Conservation (phyloP, 306 rosid species). For the Trifolium dubium region DNA sequence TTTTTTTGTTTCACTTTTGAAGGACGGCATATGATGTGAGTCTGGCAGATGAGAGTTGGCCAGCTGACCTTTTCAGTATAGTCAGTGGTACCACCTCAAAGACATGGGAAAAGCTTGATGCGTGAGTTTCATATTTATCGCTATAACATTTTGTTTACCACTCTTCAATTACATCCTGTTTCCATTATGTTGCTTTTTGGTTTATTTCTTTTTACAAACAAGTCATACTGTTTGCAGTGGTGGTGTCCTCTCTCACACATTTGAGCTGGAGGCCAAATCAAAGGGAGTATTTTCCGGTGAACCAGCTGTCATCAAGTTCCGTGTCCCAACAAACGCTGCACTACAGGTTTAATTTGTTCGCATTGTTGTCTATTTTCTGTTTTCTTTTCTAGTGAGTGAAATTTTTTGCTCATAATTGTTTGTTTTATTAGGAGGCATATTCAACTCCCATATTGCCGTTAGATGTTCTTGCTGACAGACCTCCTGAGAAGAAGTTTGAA, state of each 20-base stretch:
- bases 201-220: conserved; percentile 13
- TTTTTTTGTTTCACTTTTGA: conserved; percentile 23
- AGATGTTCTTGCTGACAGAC: conserved; percentile 89
- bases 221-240: conserved; percentile 59
- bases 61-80: conserved; percentile 60
- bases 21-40: conserved; percentile 94
- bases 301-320: conserved; percentile 86
- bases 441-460: conserved; percentile 90
- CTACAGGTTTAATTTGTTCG: conserved; percentile 65
- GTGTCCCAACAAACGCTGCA: conserved; percentile 86
- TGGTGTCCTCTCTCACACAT: conserved; percentile 73
- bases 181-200: conserved; percentile 25
- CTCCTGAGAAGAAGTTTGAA: conserved; percentile 87
- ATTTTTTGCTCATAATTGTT: conserved; percentile 31
- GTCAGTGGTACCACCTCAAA: conserved; percentile 75
- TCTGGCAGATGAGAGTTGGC: conserved; percentile 83
- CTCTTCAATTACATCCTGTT: conserved; percentile 13
- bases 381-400: conserved; percentile 11
- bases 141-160: conserved; percentile 32
- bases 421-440: conserved; percentile 63
- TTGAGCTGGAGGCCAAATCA: conserved; percentile 84
- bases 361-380: conserved; percentile 10
- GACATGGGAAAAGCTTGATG: conserved; percentile 97
- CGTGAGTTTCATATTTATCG: conserved; percentile 59
- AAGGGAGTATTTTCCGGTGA: conserved; percentile 71